Percentiles rank a stretch among this genome's conserved stretches.
Evolutionary conservation across 2,329 filamentous ascomycete species (phyloP).

Genomic region (Fusarium stilboides): DNA sequence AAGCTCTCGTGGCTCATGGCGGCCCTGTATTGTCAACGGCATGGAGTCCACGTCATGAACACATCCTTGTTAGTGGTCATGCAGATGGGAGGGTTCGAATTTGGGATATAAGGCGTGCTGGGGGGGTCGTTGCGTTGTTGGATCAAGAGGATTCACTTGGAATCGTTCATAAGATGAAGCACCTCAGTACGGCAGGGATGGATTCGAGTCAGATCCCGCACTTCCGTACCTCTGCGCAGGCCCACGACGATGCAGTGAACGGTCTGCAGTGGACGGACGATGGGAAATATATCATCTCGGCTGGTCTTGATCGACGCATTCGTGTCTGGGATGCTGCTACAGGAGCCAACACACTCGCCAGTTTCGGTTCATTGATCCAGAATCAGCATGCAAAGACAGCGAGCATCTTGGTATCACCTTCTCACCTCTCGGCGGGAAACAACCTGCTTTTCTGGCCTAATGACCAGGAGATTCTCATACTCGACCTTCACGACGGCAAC

Average conservation of each 20-base stretch:
- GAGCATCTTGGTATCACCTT: constrained; percentile 75
- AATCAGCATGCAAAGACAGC: constrained; percentile 77
- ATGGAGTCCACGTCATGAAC: constrained; percentile 87
- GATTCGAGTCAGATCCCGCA: constrained; percentile 52
- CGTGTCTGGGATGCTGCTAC: constrained; percentile 88
- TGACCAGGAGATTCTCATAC: constrained; percentile 82
- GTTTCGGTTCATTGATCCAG: constrained; percentile 86
- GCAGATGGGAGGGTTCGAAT: constrained; percentile 86
- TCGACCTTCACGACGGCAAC: constrained; percentile 83
- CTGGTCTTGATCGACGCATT: constrained; percentile 87
- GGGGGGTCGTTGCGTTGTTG: constrained; percentile 81
- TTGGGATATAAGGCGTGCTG: constrained; percentile 89
- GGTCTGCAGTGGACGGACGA: constrained; percentile 88
- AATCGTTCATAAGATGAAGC: constrained; percentile 62
- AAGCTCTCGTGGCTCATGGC: constrained; percentile 78
- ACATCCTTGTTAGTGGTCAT: constrained; percentile 87
- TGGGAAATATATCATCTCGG: constrained; percentile 81
- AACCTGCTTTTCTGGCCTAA: constrained; percentile 88
- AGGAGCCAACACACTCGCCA: constrained; percentile 88
- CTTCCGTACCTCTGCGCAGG: constrained; percentile 69
- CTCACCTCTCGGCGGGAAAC: constrained; percentile 67
- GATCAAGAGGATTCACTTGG: constrained; percentile 89
- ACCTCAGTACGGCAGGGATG: constrained; percentile 52
- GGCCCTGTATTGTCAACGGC: constrained; percentile 77
- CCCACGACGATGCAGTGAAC: constrained; percentile 88